Evolutionary conservation across 140 eudicot species (phyloP).

Genomic region (Bidens hawaiensis): DNA sequence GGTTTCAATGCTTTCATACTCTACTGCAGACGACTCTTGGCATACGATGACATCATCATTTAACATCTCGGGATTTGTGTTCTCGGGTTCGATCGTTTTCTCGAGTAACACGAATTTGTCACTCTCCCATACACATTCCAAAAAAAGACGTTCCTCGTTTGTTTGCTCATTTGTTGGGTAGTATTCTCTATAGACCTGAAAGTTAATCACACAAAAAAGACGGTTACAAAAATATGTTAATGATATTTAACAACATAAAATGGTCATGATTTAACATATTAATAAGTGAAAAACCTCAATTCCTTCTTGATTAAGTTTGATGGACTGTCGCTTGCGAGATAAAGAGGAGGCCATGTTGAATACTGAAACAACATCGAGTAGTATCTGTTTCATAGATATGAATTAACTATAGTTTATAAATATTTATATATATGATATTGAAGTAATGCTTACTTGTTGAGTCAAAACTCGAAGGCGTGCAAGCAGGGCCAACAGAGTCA

Average conservation of each 20-base stretch:
- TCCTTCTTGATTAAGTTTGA: conserved; percentile 67
- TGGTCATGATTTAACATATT: not conserved
- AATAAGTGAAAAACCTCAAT: conserved; percentile 48
- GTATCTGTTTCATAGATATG: conserved; percentile 50
- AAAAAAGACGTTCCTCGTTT: too few relatives aligned
- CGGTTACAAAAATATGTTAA: too few relatives aligned
- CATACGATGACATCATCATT: conserved; percentile 29
- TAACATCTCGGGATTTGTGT: conserved; percentile 22
- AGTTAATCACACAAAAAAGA: conserved; percentile 3
- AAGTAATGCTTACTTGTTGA: conserved; percentile 67
- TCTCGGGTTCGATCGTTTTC: conserved; percentile 30
- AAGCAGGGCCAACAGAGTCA: conserved; percentile 61
- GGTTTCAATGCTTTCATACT: conserved; percentile 52
- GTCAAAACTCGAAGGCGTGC: conserved; percentile 83
- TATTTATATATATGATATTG: not conserved
- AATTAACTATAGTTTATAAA: not conserved
- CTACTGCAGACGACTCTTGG: conserved; percentile 28
- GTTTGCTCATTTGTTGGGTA: conserved; percentile 49
- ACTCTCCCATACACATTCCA: conserved; percentile 76
- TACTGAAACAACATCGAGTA: conserved; percentile 58
- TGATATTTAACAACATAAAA: not conserved
- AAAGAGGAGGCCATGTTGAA: conserved; percentile 64
- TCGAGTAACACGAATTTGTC: conserved; percentile 64
- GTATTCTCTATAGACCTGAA: conserved; percentile 75
- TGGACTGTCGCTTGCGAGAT: conserved; percentile 55